Conservation (phyloP, 768 basidiomycete species). For the Amanita polypyramis region DNA sequence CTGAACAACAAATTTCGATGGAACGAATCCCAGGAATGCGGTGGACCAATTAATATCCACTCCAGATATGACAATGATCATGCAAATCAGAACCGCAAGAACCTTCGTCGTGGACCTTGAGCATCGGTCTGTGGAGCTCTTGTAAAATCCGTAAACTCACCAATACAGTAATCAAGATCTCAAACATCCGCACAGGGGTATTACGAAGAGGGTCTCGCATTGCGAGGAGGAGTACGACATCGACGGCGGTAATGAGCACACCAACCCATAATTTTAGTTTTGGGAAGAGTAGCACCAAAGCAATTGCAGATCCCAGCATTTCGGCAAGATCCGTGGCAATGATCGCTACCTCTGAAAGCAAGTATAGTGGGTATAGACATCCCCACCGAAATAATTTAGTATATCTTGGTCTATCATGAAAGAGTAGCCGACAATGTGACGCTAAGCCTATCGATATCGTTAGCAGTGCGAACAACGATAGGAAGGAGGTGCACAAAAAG, state of each 20-base stretch:
- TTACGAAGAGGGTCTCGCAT: conserved; percentile 62
- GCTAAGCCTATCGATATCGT: conserved; percentile 29
- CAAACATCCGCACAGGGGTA: conserved; percentile 59
- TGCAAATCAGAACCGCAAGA: conserved; percentile 65
- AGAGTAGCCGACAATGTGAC: conserved; percentile 48
- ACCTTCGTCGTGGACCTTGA: conserved; percentile 28
- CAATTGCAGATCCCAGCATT: conserved; percentile 74
- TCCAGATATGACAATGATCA: conserved; percentile 65
- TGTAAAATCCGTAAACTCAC: conserved; percentile 25
- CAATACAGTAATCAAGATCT: conserved; percentile 49
- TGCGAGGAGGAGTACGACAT: conserved; percentile 62
- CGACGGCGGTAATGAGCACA: conserved; percentile 56
- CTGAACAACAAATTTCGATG: conserved; percentile 51
- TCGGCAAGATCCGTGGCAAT: conserved; percentile 76
- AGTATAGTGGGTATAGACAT: conserved; percentile 55
- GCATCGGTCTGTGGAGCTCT: no score
- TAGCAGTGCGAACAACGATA: conserved; percentile 4
- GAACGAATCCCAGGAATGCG: conserved; percentile 69
- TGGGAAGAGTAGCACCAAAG: conserved; percentile 66
- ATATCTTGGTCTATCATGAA: conserved; percentile 56
- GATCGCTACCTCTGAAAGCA: conserved; percentile 59
- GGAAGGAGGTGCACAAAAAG: neutral
- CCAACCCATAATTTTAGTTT: conserved; percentile 58
- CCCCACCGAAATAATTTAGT: conserved; percentile 46
- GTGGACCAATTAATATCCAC: conserved; percentile 61